These are phyloP conservation scores for Epichloe brachyelytri DNA, from an alignment of 2,329 filamentous ascomycete genomes.

Conservation along the genomic window DNA sequence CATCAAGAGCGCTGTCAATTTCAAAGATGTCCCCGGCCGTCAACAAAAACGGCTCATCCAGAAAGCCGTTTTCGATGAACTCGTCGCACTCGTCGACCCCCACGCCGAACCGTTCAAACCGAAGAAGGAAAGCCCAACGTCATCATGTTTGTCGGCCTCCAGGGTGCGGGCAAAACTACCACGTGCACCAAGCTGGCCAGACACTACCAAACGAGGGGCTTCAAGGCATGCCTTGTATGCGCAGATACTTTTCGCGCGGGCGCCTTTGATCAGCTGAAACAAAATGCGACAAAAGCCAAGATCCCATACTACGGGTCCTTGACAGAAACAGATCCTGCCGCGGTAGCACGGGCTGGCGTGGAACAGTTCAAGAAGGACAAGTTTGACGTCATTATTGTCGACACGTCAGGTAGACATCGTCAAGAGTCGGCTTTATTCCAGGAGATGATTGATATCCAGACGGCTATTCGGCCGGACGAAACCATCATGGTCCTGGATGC, in stretches of 20 bases:
- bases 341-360: slow-evolving; percentile 88
- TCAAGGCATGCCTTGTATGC: slow-evolving; percentile 87
- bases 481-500: slow-evolving; percentile 98
- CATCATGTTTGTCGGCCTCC: slow-evolving; percentile 98
- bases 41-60: slow-evolving; percentile 97
- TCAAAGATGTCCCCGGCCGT: slow-evolving; percentile 85
- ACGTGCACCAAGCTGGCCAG: slow-evolving; percentile 94
- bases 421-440: slow-evolving; percentile 93
- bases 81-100: slow-evolving; percentile 89
- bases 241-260: slow-evolving; percentile 97
- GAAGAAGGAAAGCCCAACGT: slow-evolving; percentile 91
- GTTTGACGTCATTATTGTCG: slow-evolving; percentile 97
- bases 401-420: slow-evolving; percentile 88
- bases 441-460: slow-evolving; percentile 95
- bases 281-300: slow-evolving; percentile 97
- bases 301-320: slow-evolving; percentile 97
- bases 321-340: slow-evolving; percentile 89
- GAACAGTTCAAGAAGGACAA: slow-evolving; percentile 98
- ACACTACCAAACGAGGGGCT: slow-evolving; percentile 87
- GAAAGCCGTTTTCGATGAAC: slow-evolving; percentile 93
- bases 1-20: slow-evolving; percentile 83
- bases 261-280: slow-evolving; percentile 96
- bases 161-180: slow-evolving; percentile 95
- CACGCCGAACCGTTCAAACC: slow-evolving; percentile 93
- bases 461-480: slow-evolving; percentile 80